A percentile compares a stretch with the other conserved stretches of the same genome.
Evolutionary conservation across 73 alveolate genomes (phyloP).

Genomic region (Tetrahymena borealis): DNA sequence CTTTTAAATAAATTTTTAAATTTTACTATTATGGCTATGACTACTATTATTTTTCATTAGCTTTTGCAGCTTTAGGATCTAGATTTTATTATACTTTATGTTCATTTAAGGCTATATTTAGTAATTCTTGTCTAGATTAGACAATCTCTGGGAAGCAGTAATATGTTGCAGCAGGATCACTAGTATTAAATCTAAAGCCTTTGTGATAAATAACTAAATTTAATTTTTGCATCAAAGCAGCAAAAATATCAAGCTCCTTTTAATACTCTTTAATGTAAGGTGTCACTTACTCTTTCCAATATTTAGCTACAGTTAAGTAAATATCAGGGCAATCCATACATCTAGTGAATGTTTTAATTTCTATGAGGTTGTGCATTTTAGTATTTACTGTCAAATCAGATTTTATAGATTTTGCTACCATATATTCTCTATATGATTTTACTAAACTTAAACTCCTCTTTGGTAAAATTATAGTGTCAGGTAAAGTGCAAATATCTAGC

Average conservation of each 20-base stretch:
- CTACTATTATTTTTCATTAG: background rate
- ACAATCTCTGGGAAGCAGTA: background rate
- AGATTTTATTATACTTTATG: background rate
- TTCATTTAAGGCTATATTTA: background rate
- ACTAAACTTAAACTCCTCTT: constrained; percentile 14
- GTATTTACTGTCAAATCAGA: constrained; percentile 7
- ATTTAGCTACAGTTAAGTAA: background rate
- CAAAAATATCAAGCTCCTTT: background rate
- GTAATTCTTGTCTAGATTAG: background rate
- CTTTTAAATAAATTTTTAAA: background rate
- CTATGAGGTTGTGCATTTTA: constrained; percentile 16
- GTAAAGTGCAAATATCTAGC: constrained; percentile 5
- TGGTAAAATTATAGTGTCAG: constrained; percentile 17
- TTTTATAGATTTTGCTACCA: constrained; percentile 19
- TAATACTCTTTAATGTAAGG: background rate
- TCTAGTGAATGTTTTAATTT: constrained; percentile 23
- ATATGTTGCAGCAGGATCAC: background rate
- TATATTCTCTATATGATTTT: constrained; percentile 25
- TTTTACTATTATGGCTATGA: background rate
- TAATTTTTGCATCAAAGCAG: background rate
- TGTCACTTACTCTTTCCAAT: constrained; percentile 21
- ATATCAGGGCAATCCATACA: constrained; percentile 37
- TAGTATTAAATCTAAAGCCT: background rate
- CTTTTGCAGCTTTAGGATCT: background rate
- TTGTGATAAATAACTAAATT: background rate